Conservation (phyloP, 2,329 filamentous ascomycete genomes). For the Tricladium varicosporioides region DNA sequence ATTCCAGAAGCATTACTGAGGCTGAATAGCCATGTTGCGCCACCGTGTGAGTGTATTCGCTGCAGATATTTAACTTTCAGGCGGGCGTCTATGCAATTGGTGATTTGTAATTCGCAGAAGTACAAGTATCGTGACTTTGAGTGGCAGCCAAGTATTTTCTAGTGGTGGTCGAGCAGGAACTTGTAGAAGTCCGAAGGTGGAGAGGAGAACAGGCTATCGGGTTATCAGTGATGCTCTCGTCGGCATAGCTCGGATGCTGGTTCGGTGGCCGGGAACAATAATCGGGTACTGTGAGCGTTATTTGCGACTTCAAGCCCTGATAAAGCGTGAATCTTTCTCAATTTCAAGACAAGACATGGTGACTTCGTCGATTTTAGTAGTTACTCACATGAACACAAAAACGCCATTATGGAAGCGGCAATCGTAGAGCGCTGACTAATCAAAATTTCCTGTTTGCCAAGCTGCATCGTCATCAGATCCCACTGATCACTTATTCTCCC, state of each 20-base stretch:
- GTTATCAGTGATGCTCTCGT: background rate
- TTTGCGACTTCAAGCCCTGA: too few relatives aligned
- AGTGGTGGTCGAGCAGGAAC: background rate
- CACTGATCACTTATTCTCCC: too few relatives aligned
- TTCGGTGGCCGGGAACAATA: background rate
- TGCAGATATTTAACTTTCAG: background rate
- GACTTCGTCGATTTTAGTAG: background rate
- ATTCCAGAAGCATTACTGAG: constrained; percentile 9
- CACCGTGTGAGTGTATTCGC: background rate
- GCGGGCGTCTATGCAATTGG: background rate
- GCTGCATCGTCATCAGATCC: background rate
- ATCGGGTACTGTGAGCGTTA: too few relatives aligned
- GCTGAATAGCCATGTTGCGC: constrained; percentile 11
- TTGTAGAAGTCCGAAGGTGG: background rate
- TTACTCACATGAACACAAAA: background rate
- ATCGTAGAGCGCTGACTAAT: background rate
- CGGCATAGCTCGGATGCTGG: background rate
- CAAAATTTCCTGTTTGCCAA: background rate
- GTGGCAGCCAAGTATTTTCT: background rate
- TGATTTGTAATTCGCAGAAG: background rate
- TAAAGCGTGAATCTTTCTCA: too few relatives aligned
- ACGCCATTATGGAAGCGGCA: background rate
- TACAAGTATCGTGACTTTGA: background rate
- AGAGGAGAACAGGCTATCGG: background rate
- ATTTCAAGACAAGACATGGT: background rate